Conservation (phyloP, 2,329 filamentous ascomycete genomes). For the Epichloe hybrida region DNA sequence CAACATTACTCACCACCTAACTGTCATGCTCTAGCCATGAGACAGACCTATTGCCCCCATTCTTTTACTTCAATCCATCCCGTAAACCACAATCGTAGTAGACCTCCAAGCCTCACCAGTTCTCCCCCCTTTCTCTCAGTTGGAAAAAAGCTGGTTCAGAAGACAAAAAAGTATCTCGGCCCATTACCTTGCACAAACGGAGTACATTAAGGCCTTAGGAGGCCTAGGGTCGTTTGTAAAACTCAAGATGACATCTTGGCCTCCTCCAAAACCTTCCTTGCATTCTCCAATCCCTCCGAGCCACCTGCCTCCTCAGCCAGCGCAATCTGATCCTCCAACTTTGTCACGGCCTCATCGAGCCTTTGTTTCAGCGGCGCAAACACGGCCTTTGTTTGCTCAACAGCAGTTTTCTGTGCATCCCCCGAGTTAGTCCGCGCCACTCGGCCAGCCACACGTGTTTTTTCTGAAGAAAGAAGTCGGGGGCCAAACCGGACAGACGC, state of each 20-base stretch:
- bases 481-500: constrained; percentile 12
- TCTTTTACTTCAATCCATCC: neutral
- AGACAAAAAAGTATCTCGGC: too few species aligned
- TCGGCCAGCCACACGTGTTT: neutral
- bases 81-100: neutral
- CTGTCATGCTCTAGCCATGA: too few species aligned
- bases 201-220: too few species aligned
- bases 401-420: constrained; percentile 51
- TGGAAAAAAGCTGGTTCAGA: too few species aligned
- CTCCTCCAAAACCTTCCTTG: constrained; percentile 37
- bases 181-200: too few species aligned
- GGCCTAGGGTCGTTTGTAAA: too few species aligned
- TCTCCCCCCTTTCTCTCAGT: neutral
- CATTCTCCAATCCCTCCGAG: constrained; percentile 38
- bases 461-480: neutral
- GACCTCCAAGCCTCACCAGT: neutral
- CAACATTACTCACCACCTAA: neutral
- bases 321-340: constrained; percentile 62
- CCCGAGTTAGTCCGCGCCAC: neutral
- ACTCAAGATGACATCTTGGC: constrained; percentile 26
- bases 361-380: constrained; percentile 59
- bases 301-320: constrained; percentile 32
- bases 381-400: constrained; percentile 79
- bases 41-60: neutral
- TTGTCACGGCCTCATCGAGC: constrained; percentile 57